Percentiles rank a stretch among this genome's conserved stretches.
Evolutionary conservation across 495 filamentous ascomycete species (phyloP).

Genomic region (Parathielavia appendiculata): DNA sequence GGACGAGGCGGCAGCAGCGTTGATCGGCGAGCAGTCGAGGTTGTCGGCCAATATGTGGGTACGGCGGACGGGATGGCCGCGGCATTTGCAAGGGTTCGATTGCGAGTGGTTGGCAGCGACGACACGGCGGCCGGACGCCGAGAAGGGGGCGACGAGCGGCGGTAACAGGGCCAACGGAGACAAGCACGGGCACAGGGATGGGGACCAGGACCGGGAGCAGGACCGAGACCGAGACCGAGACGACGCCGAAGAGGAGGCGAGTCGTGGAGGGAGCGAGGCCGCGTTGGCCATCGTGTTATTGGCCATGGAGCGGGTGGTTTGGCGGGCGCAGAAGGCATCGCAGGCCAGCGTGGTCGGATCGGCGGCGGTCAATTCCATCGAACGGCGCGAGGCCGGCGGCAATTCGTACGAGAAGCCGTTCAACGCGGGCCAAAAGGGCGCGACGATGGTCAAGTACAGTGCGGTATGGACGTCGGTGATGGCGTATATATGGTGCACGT

Average conservation of each 20-base stretch:
- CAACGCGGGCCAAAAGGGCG: background rate
- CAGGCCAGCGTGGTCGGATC: slow-evolving; percentile 1
- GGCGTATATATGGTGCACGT: background rate
- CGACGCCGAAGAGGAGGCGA: too few relatives aligned
- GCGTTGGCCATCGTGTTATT: background rate
- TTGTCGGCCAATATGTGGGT: slow-evolving; percentile 1
- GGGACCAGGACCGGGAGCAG: background rate
- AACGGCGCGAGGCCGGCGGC: background rate
- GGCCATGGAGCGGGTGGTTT: slow-evolving; percentile 1
- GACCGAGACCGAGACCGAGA: background rate
- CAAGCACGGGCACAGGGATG: background rate
- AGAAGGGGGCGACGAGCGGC: background rate
- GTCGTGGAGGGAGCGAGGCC: background rate
- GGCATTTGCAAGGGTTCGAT: slow-evolving; percentile 1
- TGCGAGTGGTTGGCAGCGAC: slow-evolving; percentile 1
- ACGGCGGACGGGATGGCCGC: background rate
- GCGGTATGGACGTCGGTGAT: background rate
- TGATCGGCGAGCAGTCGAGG: slow-evolving; percentile 1
- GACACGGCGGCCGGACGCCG: background rate
- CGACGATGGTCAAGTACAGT: background rate
- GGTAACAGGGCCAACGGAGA: background rate
- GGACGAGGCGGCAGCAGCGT: background rate
- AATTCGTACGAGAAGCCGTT: slow-evolving; percentile 4
- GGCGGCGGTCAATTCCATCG: background rate
- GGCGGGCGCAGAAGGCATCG: slow-evolving; percentile 1